Conservation (phyloP, 495 filamentous ascomycete genomes). For the Aspergillus funiculosus region DNA sequence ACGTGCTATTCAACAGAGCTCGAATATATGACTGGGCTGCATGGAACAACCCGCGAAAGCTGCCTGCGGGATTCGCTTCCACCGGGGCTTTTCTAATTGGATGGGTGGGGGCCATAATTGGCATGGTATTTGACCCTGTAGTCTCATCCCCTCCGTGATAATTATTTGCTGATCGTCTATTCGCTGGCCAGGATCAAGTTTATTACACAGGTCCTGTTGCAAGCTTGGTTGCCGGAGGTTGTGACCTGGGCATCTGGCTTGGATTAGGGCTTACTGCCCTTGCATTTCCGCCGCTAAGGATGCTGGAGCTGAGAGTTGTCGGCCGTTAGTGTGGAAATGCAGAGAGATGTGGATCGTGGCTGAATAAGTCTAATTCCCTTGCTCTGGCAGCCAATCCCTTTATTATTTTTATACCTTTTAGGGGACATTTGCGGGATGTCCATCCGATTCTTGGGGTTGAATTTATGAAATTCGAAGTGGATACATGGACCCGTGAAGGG, state of each 20-base stretch:
- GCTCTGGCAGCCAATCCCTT: no score
- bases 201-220: slow-evolving; percentile 47
- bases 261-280: slow-evolving; percentile 38
- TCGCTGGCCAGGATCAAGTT: slow-evolving; percentile 37
- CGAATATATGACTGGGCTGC: slow-evolving; percentile 41
- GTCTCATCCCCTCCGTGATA: neutral
- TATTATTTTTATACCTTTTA: no score
- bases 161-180: slow-evolving; percentile 3
- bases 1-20: slow-evolving; percentile 36
- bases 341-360: no score
- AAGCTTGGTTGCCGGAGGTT: slow-evolving; percentile 26
- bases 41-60: slow-evolving; percentile 37
- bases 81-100: slow-evolving; percentile 41
- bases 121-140: slow-evolving; percentile 36
- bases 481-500: no score
- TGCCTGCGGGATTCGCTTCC: slow-evolving; percentile 46
- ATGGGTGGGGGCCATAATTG: slow-evolving; percentile 46
- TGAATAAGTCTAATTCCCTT: no score
- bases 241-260: slow-evolving; percentile 43
- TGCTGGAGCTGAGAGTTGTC: slow-evolving; percentile 34
- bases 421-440: no score
- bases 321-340: no score
- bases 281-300: slow-evolving; percentile 40
- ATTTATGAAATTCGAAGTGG: no score
- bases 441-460: no score